These are phyloP conservation scores for Aureobasidium sp. DNA, from an alignment of 2,329 filamentous ascomycete species.

Conservation along the genomic window DNA sequence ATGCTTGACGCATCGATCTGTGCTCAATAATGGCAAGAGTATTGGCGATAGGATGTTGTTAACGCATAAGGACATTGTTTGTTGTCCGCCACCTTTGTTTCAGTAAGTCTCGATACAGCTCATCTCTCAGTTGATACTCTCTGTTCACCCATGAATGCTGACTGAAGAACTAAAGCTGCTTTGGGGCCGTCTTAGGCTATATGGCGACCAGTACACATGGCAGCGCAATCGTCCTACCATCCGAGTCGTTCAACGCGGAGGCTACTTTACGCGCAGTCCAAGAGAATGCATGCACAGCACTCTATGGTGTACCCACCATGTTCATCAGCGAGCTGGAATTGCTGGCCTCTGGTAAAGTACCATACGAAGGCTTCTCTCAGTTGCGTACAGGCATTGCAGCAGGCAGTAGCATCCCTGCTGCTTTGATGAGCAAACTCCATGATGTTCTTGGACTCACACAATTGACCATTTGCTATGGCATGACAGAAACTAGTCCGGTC, in stretches of 20 bases:
- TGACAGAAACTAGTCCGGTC: constrained; percentile 82
- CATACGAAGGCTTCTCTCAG: constrained; percentile 24
- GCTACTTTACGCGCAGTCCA: constrained; percentile 59
- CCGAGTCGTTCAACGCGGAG: constrained; percentile 74
- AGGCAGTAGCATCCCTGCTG: constrained; percentile 73
- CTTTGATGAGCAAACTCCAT: constrained; percentile 71
- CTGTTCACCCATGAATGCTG: background rate
- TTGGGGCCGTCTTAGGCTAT: constrained; percentile 85
- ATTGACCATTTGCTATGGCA: constrained; percentile 90
- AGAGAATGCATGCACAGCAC: constrained; percentile 54
- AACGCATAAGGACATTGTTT: constrained; percentile 59
- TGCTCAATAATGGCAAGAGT: constrained; percentile 83
- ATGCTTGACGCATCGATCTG: constrained; percentile 74
- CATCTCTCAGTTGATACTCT: background rate
- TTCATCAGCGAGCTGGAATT: constrained; percentile 81
- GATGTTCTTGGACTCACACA: constrained; percentile 66
- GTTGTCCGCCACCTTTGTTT: constrained; percentile 51
- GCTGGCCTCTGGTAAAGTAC: constrained; percentile 45
- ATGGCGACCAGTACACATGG: constrained; percentile 89
- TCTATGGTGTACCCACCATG: constrained; percentile 94
- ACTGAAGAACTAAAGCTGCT: constrained; percentile 48
- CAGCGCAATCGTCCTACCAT: constrained; percentile 73
- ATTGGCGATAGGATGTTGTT: constrained; percentile 83
- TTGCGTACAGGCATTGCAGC: constrained; percentile 88
- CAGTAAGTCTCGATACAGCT: constrained; percentile 26